A percentile compares a stretch with the other conserved stretches of the same genome.
These are phyloP conservation scores for Leishmania major DNA, from an alignment of 208 protist species.

Conservation along the genomic window DNA sequence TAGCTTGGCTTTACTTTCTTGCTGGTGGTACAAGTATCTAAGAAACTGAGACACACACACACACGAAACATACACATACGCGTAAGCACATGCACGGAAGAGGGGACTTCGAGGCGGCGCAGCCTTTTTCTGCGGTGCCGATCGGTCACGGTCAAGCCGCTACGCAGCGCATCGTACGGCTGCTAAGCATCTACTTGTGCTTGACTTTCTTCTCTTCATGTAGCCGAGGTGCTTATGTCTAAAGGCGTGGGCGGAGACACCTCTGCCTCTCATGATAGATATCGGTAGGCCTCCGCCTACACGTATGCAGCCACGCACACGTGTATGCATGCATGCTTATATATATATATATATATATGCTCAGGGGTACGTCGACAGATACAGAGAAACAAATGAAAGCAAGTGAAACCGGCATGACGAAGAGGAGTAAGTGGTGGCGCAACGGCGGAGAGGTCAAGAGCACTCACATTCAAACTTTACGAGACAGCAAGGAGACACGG, in stretches of 20 bases:
- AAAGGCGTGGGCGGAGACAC: background rate
- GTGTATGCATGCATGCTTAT: background rate
- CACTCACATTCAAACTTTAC: too few species aligned
- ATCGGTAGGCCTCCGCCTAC: background rate
- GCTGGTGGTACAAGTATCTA: slow-evolving; percentile 5
- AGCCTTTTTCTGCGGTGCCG: background rate
- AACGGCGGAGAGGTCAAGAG: background rate
- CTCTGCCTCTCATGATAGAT: background rate
- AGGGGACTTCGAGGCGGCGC: background rate
- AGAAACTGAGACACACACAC: background rate
- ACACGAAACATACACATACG: background rate
- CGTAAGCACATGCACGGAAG: background rate
- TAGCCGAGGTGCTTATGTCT: background rate
- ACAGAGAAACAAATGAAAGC: slow-evolving; percentile 1
- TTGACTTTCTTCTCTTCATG: background rate
- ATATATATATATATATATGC: background rate
- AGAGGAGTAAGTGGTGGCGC: background rate
- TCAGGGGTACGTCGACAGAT: background rate
- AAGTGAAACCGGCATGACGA: background rate
- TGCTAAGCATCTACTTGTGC: background rate
- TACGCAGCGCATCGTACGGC: background rate
- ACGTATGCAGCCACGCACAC: background rate
- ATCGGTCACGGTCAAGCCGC: background rate
- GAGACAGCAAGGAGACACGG: too few species aligned
- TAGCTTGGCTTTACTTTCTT: background rate